Evolutionary conservation across 768 basidiomycete species (phyloP).

Genomic region (Trametes villosa): DNA sequence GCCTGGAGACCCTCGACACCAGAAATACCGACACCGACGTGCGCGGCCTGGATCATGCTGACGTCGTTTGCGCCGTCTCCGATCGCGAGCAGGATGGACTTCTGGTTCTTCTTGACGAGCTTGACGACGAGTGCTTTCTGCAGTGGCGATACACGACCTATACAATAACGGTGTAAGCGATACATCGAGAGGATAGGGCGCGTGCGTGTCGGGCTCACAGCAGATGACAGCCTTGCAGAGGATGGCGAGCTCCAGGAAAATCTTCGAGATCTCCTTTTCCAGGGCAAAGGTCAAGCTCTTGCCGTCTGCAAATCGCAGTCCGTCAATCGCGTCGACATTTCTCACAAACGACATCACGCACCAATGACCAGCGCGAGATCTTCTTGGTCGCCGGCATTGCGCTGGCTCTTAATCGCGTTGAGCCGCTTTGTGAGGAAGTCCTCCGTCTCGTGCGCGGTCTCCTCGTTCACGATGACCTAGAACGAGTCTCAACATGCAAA

Average conservation of each 20-base stretch:
- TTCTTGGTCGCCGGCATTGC: constrained; percentile 85
- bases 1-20: constrained; percentile 99
- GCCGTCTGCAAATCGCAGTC: constrained; percentile 62
- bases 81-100: constrained; percentile 92
- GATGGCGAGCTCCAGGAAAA: constrained; percentile 92
- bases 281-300: constrained; percentile 93
- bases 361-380: constrained; percentile 96
- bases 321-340: too few species aligned
- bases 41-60: constrained; percentile 98
- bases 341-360: constrained; percentile 36
- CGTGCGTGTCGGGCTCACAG: too few species aligned
- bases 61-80: constrained; percentile 99
- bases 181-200: too few species aligned
- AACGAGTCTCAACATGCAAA: not conserved
- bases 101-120: constrained; percentile 96
- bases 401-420: constrained; percentile 90
- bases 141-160: constrained; percentile 94
- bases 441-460: constrained; percentile 76
- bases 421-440: constrained; percentile 89
- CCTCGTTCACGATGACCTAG: constrained; percentile 94
- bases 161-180: too few species aligned
- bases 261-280: constrained; percentile 88
- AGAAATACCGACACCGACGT: constrained; percentile 96
- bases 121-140: constrained; percentile 98
- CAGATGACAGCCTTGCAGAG: constrained; percentile 99